Base-by-base conservation (phyloP, 768 basidiomycete genomes). In the Lanmaoa pseudosensibilis region DNA sequence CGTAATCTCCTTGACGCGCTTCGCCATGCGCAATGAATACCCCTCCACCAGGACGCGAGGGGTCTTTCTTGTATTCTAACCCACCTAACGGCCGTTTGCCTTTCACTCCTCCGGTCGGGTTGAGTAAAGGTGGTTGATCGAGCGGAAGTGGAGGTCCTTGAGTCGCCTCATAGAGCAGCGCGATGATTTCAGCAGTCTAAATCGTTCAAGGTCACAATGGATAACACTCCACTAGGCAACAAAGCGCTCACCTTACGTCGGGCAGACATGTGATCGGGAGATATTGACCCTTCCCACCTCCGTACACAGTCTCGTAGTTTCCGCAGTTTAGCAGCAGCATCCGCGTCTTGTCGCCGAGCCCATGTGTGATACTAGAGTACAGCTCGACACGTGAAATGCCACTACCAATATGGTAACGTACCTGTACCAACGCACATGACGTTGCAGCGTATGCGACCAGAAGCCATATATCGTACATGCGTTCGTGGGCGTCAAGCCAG, bases 181-280 rank as follows among this genome's bases (percentile, higher is more conserved):
- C 81, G 62, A 97, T 96, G 54, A 96, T 95, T 74, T 98, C 94
- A 45, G 92, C 85, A 0, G 92, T 93, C 91, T 94, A 70, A 13
- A 55, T 16, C 41, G 16, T 25, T 13, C 37, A 15, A 57, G 13
- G n/a, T 50, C 46, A 57, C 39, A 37, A 52, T n/a, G 18, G n/a
- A 54, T 4, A 15, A 40, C 15, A 32, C 46, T 16, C 39, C 23
- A 37, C 25, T 4, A 52, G 4, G 23, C 36, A 44, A 46, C 25
- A 18, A 18, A 45, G 9, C 44, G 74, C 80, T 62, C 59, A 78
- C 92, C 87, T 96, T 96, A 61, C 94, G 85, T 74, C 94, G 83
- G 19, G 90, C 87, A 40, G 90, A 92, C 92, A 95, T 95, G 74
- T 98, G 94, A 62, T 97, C 94, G 46, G 90, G 88, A 56, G 88